Evolutionary conservation across 306 rosid species (phyloP).

Genomic region (Gillenia trifoliata): DNA sequence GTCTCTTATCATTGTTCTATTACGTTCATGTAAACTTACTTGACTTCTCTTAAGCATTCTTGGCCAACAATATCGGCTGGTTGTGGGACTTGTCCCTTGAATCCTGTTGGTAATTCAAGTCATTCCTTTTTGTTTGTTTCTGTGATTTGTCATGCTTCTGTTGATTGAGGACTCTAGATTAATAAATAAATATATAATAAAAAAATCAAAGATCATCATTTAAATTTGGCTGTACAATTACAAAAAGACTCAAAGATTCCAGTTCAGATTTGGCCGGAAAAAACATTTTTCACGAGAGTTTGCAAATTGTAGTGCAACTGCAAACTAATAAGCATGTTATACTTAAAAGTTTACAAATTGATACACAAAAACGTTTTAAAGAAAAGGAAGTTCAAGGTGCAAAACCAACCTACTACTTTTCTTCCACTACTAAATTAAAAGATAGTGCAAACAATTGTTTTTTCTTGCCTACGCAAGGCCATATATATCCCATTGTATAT

Average conservation of each 20-base stretch:
- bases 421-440: neutral
- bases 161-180: too few species aligned
- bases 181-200: too few species aligned
- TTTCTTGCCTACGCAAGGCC: too few species aligned
- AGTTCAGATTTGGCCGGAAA: too few species aligned
- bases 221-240: neutral
- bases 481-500: too few species aligned
- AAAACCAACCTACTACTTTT: neutral
- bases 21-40: neutral
- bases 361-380: neutral
- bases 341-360: neutral
- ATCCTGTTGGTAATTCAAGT: neutral
- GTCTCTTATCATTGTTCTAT: neutral
- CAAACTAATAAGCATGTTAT: neutral
- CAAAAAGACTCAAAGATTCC: neutral
- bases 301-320: neutral
- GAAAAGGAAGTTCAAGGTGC: too few species aligned
- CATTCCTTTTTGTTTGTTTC: neutral
- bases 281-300: neutral
- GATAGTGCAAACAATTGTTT: too few species aligned
- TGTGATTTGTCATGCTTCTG: neutral
- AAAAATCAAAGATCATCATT: too few species aligned
- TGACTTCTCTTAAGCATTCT: constrained; percentile 1
- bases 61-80: constrained; percentile 28
- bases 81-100: neutral